Percentiles rank a stretch among this genome's conserved stretches.
Evolutionary conservation across 2,329 filamentous ascomycete species (phyloP).

Genomic region (Didymellaceae sp.): DNA sequence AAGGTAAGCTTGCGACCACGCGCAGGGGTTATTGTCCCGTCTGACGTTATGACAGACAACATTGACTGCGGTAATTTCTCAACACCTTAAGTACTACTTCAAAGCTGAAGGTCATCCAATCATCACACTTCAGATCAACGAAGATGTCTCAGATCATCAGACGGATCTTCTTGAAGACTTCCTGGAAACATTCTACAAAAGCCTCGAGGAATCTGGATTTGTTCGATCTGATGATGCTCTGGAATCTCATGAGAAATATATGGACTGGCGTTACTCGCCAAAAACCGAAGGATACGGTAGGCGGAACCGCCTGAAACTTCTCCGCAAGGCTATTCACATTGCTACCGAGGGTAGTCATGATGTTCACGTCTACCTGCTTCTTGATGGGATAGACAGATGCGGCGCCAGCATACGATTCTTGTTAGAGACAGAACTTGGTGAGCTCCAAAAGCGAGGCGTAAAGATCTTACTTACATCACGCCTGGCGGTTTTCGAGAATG

Average conservation of each 20-base stretch:
- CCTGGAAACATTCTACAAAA: constrained; percentile 12
- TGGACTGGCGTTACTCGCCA: background rate
- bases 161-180: constrained; percentile 19
- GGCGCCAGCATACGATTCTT: constrained; percentile 19
- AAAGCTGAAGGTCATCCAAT: background rate
- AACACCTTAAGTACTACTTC: background rate
- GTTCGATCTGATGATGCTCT: constrained; percentile 3
- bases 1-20: constrained; percentile 14
- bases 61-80: background rate
- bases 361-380: constrained; percentile 19
- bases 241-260: constrained; percentile 9
- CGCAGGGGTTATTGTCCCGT: background rate
- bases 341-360: constrained; percentile 8
- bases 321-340: constrained; percentile 18
- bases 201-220: background rate
- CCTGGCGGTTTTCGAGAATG: constrained; percentile 18
- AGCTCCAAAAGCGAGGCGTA: constrained; percentile 13
- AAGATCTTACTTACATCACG: constrained; percentile 28
- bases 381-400: constrained; percentile 30
- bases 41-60: constrained; percentile 9
- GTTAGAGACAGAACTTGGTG: constrained; percentile 20
- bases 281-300: constrained; percentile 3
- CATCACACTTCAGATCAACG: constrained; percentile 2
- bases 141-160: constrained; percentile 6
- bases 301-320: background rate